Evolutionary conservation across 2,329 filamentous ascomycete species (phyloP).

Genomic region (Thelonectria olida): DNA sequence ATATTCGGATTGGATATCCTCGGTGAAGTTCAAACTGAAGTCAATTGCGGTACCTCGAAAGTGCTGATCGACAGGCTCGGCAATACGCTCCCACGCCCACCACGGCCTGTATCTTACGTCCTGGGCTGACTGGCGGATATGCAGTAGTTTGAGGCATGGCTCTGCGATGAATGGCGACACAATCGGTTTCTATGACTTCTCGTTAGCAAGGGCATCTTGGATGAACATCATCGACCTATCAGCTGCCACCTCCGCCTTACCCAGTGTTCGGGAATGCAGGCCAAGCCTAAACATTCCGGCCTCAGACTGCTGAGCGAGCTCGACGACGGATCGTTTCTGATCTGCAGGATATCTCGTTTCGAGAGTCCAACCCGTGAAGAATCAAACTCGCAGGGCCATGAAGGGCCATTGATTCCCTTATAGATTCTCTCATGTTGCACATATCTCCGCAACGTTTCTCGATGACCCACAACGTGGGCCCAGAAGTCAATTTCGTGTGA

Average conservation of each 20-base stretch:
- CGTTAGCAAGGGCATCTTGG: background rate
- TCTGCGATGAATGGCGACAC: background rate
- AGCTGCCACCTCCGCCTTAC: background rate
- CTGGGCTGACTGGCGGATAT: background rate
- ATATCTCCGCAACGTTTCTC: background rate
- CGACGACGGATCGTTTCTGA: background rate
- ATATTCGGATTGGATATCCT: background rate
- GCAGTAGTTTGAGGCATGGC: background rate
- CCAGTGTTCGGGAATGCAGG: background rate
- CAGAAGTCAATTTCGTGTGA: background rate
- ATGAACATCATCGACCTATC: background rate
- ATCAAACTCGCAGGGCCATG: background rate
- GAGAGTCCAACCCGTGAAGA: background rate
- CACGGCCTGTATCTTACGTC: background rate
- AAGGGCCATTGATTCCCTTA: background rate
- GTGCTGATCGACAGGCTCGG: background rate
- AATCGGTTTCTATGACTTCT: background rate
- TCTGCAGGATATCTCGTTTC: background rate
- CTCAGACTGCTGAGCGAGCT: background rate
- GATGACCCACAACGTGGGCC: background rate
- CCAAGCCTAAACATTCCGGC: background rate
- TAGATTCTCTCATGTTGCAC: background rate
- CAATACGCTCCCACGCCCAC: background rate
- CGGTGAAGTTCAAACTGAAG: background rate
- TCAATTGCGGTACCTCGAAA: background rate